A percentile compares a stretch with the other conserved stretches of the same genome.
Conservation (phyloP, 192 early-diverging fungal species). For the Linderina pennispora region DNA sequence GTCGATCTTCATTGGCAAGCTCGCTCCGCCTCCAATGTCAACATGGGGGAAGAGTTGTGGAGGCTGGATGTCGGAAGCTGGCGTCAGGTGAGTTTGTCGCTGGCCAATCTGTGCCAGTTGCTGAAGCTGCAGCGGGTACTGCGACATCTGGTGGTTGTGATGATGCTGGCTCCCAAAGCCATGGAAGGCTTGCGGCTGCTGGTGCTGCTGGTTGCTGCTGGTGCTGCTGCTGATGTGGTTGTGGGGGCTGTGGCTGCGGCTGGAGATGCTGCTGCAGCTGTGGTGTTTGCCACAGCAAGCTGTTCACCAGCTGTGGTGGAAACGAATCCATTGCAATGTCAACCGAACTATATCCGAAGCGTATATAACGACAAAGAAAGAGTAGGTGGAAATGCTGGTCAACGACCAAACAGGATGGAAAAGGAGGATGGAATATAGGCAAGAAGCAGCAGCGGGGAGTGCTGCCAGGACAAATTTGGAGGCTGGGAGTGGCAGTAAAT, state of each 20-base stretch:
- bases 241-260: not conserved
- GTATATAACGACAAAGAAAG: not conserved
- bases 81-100: not conserved
- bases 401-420: not conserved
- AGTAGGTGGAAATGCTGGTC: not conserved
- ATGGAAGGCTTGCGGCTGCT: not conserved
- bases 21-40: not conserved
- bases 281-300: conserved; percentile 27
- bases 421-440: not conserved
- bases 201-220: not conserved
- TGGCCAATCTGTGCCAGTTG: not conserved
- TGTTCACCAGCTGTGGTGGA: conserved; percentile 15
- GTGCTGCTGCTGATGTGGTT: not conserved
- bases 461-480: not conserved
- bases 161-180: no score
- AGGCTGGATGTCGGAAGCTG: not conserved
- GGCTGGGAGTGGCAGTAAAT: not conserved
- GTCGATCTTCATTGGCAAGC: not conserved
- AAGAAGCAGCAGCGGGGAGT: not conserved
- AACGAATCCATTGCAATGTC: conserved; percentile 24
- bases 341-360: not conserved
- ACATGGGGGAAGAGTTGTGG: not conserved
- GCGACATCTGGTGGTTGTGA: no score
- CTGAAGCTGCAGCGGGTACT: not conserved
- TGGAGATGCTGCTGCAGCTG: conserved; percentile 14